Evolutionary conservation across 2,329 filamentous ascomycete genomes (phyloP), one percentile per base, ranked within the genome.

Genomic region (Hypoxylon sp.): DNA sequence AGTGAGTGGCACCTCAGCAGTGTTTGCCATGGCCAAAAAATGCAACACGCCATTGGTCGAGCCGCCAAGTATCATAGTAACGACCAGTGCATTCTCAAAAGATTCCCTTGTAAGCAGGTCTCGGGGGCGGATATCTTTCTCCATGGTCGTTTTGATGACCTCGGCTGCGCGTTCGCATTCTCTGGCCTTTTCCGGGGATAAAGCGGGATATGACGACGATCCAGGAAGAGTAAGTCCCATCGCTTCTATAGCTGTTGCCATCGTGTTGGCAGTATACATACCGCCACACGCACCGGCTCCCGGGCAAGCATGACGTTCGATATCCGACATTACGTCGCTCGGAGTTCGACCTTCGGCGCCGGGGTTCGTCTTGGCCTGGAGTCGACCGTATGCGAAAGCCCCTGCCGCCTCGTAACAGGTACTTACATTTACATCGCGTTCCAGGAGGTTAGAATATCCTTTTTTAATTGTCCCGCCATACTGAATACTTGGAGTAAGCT

Each of bases 241-340:
- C 46, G 92, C 93, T 83, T 97, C 94, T 71, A 97, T 94, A 13
- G 92, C 93, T 0, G 92, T 95, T 3, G 93, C 92, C 93, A 97
- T 95, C 24, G 94, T 97, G 81, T 97, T 97, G 71, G 94, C 94
- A 0, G 94, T 97, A 82, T 94, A 97, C 94, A 97, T 73, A 85
- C 92, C 92, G 63, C 91, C 92, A 72, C 92, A 94, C 24, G 91
- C 92, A 10, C 92, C 92, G 2, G 89, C 86, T 8, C 90, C 89
- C 0, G 92, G 92, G 78, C 94, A 97, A 1, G 94, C 90, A 75
- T 96, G 87, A 70, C 84, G 84, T 82, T 94, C 92, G 53, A 97
- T 89, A 78, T 98, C 95, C 29, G 91, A 88, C 83, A 97, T 88
- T 62, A 97, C 93, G 74, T 97, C 92, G 64, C 90, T 88, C 57